A percentile compares a stretch with the other conserved stretches of the same genome.
Evolutionary conservation across 2,329 filamentous ascomycete genomes (phyloP).

Genomic region (Xylariales sp.): DNA sequence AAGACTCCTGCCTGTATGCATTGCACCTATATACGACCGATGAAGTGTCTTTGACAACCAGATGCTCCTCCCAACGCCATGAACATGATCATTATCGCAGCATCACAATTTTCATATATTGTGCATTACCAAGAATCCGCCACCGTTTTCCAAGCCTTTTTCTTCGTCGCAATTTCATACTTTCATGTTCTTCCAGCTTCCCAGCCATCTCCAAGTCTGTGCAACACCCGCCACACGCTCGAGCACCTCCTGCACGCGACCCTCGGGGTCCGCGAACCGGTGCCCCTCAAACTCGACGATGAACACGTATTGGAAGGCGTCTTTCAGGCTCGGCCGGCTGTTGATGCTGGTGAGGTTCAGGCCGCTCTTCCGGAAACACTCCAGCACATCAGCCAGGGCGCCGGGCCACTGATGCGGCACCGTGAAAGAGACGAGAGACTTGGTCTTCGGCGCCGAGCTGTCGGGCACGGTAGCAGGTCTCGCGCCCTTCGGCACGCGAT

Average conservation of each 20-base stretch:
- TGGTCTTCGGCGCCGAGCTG: constrained; percentile 33
- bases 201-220: constrained; percentile 63
- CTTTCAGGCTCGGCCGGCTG: constrained; percentile 69
- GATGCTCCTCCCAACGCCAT: no score
- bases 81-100: no score
- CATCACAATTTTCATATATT: no score
- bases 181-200: constrained; percentile 54
- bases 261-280: constrained; percentile 45
- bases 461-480: background rate
- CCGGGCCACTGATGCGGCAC: constrained; percentile 73
- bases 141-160: no score
- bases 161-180: constrained; percentile 1
- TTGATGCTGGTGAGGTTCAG: constrained; percentile 91
- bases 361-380: constrained; percentile 67
- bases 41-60: no score
- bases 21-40: no score
- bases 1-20: no score
- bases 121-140: no score
- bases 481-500: background rate
- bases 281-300: constrained; percentile 83
- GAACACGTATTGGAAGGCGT: constrained; percentile 88
- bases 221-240: constrained; percentile 52
- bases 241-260: constrained; percentile 57
- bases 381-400: constrained; percentile 75
- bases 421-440: constrained; percentile 79